These are phyloP conservation scores for Amphibolis antarctica DNA, from an alignment of 106 monocot genomes.

Conservation along the genomic window DNA sequence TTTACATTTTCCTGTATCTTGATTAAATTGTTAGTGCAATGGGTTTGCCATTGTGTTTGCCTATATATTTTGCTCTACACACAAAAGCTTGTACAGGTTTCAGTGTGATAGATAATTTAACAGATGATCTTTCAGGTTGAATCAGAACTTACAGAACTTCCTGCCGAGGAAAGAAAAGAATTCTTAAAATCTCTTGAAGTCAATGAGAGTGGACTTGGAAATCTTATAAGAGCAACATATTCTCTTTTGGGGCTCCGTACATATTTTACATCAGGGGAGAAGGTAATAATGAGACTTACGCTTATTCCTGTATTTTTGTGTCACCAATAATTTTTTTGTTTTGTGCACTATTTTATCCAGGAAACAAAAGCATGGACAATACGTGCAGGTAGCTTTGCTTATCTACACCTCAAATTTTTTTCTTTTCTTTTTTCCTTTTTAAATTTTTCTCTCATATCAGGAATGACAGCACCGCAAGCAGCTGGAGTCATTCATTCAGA, in stretches of 20 bases:
- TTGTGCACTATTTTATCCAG: slow-evolving; percentile 17
- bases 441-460: slow-evolving; percentile 19
- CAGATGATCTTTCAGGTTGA: slow-evolving; percentile 51
- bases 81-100: background rate
- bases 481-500: slow-evolving; percentile 99
- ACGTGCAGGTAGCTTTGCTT: slow-evolving; percentile 49
- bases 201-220: slow-evolving; percentile 83
- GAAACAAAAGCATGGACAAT: slow-evolving; percentile 99
- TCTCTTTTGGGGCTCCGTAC: slow-evolving; percentile 75
- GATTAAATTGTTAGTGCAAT: no score
- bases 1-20: no score
- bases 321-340: no score
- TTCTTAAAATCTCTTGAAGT: slow-evolving; percentile 85
- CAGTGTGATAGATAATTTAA: background rate
- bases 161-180: slow-evolving; percentile 71
- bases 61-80: background rate
- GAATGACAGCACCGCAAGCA: slow-evolving; percentile 99
- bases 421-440: background rate
- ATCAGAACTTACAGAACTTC: slow-evolving; percentile 88
- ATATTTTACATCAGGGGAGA: slow-evolving; percentile 96
- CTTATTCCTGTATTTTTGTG: no score
- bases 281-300: slow-evolving; percentile 37
- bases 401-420: background rate
- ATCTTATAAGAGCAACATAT: slow-evolving; percentile 94
- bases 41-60: no score